A percentile compares a stretch with the other conserved stretches of the same genome.
phyloP scores from a whole-genome alignment of 1,284 basidiomycete species.

The Malassezia cuniculi region DNA sequence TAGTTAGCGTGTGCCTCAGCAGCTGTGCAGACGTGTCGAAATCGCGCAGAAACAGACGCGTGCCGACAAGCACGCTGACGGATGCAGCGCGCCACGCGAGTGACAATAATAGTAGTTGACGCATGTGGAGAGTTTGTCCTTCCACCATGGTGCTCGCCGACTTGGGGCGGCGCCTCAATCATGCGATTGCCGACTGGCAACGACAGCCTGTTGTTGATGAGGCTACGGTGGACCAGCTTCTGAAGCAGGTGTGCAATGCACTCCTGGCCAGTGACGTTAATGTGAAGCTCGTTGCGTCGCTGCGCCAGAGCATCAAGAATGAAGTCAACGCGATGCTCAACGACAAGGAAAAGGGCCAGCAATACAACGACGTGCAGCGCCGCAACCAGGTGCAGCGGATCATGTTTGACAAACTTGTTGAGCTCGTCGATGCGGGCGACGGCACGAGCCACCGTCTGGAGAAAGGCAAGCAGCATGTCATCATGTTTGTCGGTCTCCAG shows the following conservation, averaged over 20 bases:
- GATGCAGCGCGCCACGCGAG: conserved; percentile 10
- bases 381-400: conserved; percentile 46
- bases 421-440: conserved; percentile 63
- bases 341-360: conserved; percentile 26
- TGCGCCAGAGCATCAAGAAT: conserved; percentile 63
- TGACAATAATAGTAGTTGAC: conserved; percentile 4
- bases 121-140: too few species aligned
- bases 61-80: conserved; percentile 11
- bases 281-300: conserved; percentile 78
- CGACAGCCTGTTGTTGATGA: conserved; percentile 65
- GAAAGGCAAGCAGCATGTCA: conserved; percentile 84
- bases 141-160: conserved; percentile 83
- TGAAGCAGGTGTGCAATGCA: conserved; percentile 89
- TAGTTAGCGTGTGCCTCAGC: conserved; percentile 15
- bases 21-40: conserved; percentile 33
- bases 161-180: conserved; percentile 83
- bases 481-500: conserved; percentile 61
- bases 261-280: conserved; percentile 95
- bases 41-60: conserved; percentile 14
- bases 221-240: conserved; percentile 51
- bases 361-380: conserved; percentile 30
- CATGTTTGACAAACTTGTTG: conserved; percentile 90
- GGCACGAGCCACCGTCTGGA: conserved; percentile 26
- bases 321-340: conserved; percentile 55
- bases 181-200: conserved; percentile 78